phyloP scores from a whole-genome alignment of 139 green algal genomes.

The Micractinium sp. region DNA sequence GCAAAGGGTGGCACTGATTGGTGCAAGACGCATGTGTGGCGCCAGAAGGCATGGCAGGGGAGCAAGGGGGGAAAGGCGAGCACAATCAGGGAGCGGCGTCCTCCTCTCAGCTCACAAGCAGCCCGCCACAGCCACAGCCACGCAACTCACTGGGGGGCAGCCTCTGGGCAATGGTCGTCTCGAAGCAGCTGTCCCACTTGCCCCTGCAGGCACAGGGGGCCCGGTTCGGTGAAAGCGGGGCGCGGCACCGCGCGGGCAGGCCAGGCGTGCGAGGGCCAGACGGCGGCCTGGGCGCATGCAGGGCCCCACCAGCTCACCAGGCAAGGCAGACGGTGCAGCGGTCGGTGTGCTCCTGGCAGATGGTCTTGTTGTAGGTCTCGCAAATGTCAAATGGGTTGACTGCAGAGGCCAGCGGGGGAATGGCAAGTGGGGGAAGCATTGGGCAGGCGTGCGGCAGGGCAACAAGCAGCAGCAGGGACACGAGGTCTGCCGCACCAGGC shows the following conservation, averaged over 20 bases:
- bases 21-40: too few species aligned
- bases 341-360: constrained; percentile 13
- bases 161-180: neutral
- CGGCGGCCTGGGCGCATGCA: too few species aligned
- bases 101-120: neutral
- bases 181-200: neutral
- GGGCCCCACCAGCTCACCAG: neutral
- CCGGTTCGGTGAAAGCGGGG: too few species aligned
- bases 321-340: constrained; percentile 7
- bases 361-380: neutral
- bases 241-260: too few species aligned
- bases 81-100: neutral
- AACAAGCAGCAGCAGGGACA: neutral
- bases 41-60: neutral
- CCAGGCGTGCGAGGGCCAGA: too few species aligned
- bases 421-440: too few species aligned
- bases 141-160: constrained; percentile 14
- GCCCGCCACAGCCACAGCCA: neutral
- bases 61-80: neutral
- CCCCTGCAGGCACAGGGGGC: neutral
- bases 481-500: too few species aligned
- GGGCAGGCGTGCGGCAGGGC: too few species aligned
- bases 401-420: neutral
- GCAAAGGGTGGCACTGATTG: too few species aligned
- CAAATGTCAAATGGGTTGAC: neutral